Conservation (phyloP, 768 basidiomycete genomes). For the Trametes gibbosa region DNA sequence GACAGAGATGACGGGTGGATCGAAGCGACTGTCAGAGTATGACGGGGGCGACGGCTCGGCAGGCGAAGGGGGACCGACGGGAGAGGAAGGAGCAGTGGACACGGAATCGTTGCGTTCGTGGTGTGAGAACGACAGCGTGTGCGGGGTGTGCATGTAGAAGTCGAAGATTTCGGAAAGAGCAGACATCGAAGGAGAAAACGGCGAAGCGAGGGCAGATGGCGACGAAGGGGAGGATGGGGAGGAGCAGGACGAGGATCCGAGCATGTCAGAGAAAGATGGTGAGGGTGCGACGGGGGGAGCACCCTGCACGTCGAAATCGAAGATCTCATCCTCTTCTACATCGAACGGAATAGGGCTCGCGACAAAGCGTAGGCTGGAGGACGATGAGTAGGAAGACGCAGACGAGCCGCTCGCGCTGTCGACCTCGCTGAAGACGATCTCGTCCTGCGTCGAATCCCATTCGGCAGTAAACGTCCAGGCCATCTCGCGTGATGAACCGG, state of each 20-base stretch:
- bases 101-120: constrained; percentile 2
- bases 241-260: background rate
- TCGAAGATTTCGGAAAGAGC: constrained; percentile 17
- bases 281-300: background rate
- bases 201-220: constrained; percentile 1
- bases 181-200: constrained; percentile 14
- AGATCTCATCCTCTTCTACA: constrained; percentile 23
- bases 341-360: constrained; percentile 25
- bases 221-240: background rate
- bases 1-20: constrained; percentile 13
- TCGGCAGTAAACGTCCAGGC: constrained; percentile 32
- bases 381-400: constrained; percentile 1
- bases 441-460: constrained; percentile 27
- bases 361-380: background rate
- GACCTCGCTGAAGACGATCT: constrained; percentile 28
- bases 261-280: constrained; percentile 6
- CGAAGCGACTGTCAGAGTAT: constrained; percentile 1
- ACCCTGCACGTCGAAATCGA: constrained; percentile 5
- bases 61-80: constrained; percentile 3
- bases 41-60: background rate
- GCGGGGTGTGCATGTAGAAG: constrained; percentile 10
- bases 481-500: constrained; percentile 20
- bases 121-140: constrained; percentile 2
- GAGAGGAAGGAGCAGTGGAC: constrained; percentile 13
- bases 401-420: constrained; percentile 7